Percentiles rank a stretch among this genome's conserved stretches.
Conservation (phyloP, 2,329 filamentous ascomycete species). For the Aspergillus versicolor region DNA sequence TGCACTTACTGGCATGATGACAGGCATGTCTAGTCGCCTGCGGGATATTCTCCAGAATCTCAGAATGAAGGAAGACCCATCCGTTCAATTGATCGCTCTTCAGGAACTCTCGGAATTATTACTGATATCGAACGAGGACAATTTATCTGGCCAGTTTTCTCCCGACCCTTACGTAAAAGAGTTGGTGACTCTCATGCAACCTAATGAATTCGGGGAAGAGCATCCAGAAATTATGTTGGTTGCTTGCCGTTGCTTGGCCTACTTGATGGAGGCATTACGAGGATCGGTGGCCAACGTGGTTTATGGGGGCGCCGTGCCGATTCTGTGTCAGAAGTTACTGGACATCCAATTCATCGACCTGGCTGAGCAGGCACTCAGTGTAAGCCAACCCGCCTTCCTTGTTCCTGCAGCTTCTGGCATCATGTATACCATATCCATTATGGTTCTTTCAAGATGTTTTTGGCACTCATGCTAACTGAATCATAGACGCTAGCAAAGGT, state of each 20-base stretch:
- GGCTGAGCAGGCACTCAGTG: slow-evolving; percentile 91
- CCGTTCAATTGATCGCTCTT: slow-evolving; percentile 84
- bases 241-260: slow-evolving; percentile 91
- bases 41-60: slow-evolving; percentile 75
- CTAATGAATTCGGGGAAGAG: slow-evolving; percentile 80
- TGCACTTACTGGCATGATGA: slow-evolving; percentile 89
- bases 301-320: slow-evolving; percentile 92
- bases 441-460: neutral
- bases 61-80: slow-evolving; percentile 79
- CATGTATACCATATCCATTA: neutral
- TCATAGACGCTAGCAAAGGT: slow-evolving; percentile 88
- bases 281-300: slow-evolving; percentile 93
- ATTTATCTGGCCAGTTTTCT: slow-evolving; percentile 89
- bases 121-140: slow-evolving; percentile 94
- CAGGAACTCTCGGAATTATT: slow-evolving; percentile 92
- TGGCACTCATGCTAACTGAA: neutral
- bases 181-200: slow-evolving; percentile 86
- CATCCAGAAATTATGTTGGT: slow-evolving; percentile 97
- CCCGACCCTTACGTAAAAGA: slow-evolving; percentile 96
- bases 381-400: slow-evolving; percentile 37
- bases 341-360: slow-evolving; percentile 97
- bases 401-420: neutral
- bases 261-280: slow-evolving; percentile 95
- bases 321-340: slow-evolving; percentile 89
- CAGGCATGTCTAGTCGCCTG: slow-evolving; percentile 74